Conservation (phyloP, 768 basidiomycete genomes). For the Crepidotus variabilis region DNA sequence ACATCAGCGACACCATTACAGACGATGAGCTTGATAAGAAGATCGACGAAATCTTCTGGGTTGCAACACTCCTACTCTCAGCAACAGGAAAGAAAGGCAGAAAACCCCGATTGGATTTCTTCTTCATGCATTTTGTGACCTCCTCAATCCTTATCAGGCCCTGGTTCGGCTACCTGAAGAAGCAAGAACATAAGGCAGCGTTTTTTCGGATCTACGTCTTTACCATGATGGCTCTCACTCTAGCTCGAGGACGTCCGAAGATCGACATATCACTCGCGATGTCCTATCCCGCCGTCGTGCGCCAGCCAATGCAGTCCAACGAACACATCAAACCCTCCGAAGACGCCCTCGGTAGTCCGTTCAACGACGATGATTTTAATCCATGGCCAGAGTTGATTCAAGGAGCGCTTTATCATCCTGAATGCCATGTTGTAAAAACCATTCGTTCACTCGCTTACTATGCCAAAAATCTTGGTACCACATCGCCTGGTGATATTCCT, state of each 20-base stretch:
- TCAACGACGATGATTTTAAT: slow-evolving; percentile 34
- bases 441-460: slow-evolving; percentile 46
- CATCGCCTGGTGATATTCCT: slow-evolving; percentile 31
- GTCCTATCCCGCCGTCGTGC: slow-evolving; percentile 39
- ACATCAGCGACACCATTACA: slow-evolving; percentile 27
- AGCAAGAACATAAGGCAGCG: slow-evolving; percentile 34
- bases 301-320: slow-evolving; percentile 26
- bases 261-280: slow-evolving; percentile 47
- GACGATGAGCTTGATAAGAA: slow-evolving; percentile 34
- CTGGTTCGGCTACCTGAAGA: slow-evolving; percentile 29
- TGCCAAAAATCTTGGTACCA: slow-evolving; percentile 43
- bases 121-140: slow-evolving; percentile 58
- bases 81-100: slow-evolving; percentile 42
- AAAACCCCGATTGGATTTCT: slow-evolving; percentile 51
- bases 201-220: slow-evolving; percentile 43
- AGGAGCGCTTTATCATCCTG: slow-evolving; percentile 44
- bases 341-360: slow-evolving; percentile 31
- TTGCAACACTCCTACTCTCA: slow-evolving; percentile 41
- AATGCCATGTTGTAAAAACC: slow-evolving; percentile 50
- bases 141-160: slow-evolving; percentile 47
- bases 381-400: slow-evolving; percentile 50
- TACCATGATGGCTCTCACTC: slow-evolving; percentile 28
- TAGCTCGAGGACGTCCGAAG: slow-evolving; percentile 50
- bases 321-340: slow-evolving; percentile 9
- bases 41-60: slow-evolving; percentile 51